Evolutionary conservation across 441 rosid genomes (phyloP).

Genomic region (Aleurites moluccanus): DNA sequence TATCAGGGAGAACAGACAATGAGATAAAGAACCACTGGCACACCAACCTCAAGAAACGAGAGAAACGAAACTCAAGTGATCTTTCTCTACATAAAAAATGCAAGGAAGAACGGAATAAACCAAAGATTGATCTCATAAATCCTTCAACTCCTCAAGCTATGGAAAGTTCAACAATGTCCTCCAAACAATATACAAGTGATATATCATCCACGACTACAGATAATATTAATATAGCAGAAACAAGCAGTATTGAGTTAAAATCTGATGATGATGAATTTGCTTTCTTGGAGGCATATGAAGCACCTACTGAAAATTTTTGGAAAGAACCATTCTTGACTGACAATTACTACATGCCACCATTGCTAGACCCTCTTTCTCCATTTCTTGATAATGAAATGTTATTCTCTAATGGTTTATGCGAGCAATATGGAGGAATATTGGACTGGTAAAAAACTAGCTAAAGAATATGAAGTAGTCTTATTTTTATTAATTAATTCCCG

Average conservation of each 20-base stretch:
- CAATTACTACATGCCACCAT: constrained; percentile 22
- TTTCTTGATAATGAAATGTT: constrained; percentile 28
- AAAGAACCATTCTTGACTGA: constrained; percentile 50
- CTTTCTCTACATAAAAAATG: not conserved
- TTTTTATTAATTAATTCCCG: not conserved
- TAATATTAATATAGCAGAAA: not conserved
- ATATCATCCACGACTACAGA: constrained; percentile 18
- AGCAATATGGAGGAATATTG: not conserved
- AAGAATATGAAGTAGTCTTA: not conserved
- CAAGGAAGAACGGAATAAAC: not conserved
- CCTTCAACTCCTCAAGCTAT: constrained; percentile 12
- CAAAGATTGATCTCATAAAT: not conserved
- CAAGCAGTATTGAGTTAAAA: constrained; percentile 9
- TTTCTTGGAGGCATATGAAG: constrained; percentile 24
- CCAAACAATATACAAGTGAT: constrained; percentile 26
- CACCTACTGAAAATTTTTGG: constrained; percentile 42
- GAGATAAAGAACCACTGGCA: constrained; percentile 73
- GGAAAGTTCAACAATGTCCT: constrained; percentile 31
- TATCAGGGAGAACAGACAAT: constrained; percentile 63
- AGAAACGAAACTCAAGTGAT: not conserved
- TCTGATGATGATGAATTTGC: constrained; percentile 14
- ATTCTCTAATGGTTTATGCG: constrained; percentile 8
- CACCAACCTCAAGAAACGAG: constrained; percentile 57
- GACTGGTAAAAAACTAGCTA: not conserved
- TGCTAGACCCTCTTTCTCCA: constrained; percentile 24